Base-by-base conservation (phyloP, 495 filamentous ascomycete genomes). In the Penicillium soppii region DNA sequence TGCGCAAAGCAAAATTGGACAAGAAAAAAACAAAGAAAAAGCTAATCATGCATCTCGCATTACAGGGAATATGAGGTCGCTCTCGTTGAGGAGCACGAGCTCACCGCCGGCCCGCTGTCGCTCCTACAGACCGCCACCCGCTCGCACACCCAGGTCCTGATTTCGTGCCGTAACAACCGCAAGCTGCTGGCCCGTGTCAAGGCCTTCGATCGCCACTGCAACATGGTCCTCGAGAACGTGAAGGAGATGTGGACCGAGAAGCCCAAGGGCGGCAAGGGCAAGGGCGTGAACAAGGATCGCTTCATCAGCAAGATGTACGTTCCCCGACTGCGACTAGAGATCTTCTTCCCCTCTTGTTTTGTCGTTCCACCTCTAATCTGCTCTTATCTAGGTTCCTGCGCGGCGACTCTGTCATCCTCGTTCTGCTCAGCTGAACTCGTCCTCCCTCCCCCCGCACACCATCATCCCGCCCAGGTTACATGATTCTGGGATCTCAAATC, bases 231-330 rank as follows among this genome's bases (percentile, higher is more conserved):
- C 27, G 91, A 96, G 81, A 95, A 95, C 58, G 90, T 92, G 29
- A 98, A 97, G 79, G 94, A 98, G 78, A 97, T 98, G 91, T 98
- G 94, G 94, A 96, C 91, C 5, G 94, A 98, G 75, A 91, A 86
- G 47, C 92, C 94, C 29, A 82, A 89, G 56, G 90, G 90, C 21
- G 88, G 89, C 75, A 92, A 91, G 74, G 90, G 92, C 45, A 83
- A 87, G 67, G 87, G 90, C 26, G 88, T 96, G 30, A 97, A 98
- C 74, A 97, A 97, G 82, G 94, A 98, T 71, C 79, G 95, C 25
- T 98, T 97, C 72, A 91, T 97, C 61, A 95, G 90, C 80, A 98
- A 98, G 78, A 91, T 98, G 94, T 96, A 67, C 51, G 87, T 77
- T 22, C 47, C 25, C 7, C 30, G 16, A 46, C 17, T 17, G n/a